Base-by-base conservation (phyloP, 768 basidiomycete genomes). In the Coprinellus aureogranulatus region DNA sequence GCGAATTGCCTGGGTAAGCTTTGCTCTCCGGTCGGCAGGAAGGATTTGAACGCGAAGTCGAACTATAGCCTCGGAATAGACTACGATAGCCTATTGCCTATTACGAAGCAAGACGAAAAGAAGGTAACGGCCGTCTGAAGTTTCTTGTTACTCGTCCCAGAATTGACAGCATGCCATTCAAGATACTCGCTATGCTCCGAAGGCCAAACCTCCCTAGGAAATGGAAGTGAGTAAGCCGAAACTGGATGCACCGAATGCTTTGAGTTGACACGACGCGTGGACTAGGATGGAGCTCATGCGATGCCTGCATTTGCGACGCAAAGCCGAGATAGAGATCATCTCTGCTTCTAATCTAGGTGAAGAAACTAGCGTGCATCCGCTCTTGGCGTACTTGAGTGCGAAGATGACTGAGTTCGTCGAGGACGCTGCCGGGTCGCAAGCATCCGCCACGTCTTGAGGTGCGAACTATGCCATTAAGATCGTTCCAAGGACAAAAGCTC, bases 261-360 rank as follows among this genome's bases (percentile, higher is more conserved):
- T 12, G 31, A 27, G 20, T 12, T 18, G 34, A 23, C 11, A 25
- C 46, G 49, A 54, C 54, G 51, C 37, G 46, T 10, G 31, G 25
- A 41, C 8, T 68, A 95, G 94, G 72, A 86, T 84, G 61, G 93
- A 96, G 65, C 82, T 98, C 2, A 78, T 79, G 68, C 77, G 84
- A 61, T 92, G 97, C 82, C 70, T 98, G 34, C 86, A 90, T 66
- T 77, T 73, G 4, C 83, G 90, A n/a, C 84, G 87, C 45, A 98
- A 98, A 71, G 95, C 95, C 2, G 96, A 98, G 71, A 95, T 95
- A 47, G 92, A 98, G 67, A 78, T 90, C 41, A 66, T 92, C 22
- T 18, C 22, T 10, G 54, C 2, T 6, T 27, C 26, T 34, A 40
- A 26, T 42, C 14, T 46, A 12, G 48, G 39, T 20, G 50, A 11